Percentiles rank a stretch among this genome's conserved stretches.
These are phyloP conservation scores for Leishmania braziliensis DNA, from an alignment of 208 protist species.

Conservation along the genomic window DNA sequence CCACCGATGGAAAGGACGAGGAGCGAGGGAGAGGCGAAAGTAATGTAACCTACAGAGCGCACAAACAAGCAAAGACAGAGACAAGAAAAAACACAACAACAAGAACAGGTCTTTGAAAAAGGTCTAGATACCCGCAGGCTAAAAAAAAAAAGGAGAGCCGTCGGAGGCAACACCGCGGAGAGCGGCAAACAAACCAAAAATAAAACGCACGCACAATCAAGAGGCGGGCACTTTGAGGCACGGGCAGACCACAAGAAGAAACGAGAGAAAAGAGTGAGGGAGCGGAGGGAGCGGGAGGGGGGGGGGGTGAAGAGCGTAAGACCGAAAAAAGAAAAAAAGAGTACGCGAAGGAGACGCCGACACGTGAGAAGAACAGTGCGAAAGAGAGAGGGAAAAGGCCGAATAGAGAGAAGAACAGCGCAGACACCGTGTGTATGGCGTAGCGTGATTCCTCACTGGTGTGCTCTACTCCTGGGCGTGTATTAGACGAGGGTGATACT, in stretches of 20 bases:
- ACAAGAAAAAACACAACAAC: not conserved
- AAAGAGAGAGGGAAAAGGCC: not conserved
- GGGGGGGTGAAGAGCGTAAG: not conserved
- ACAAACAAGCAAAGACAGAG: not conserved
- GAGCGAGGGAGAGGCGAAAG: not conserved
- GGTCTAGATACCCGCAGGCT: slow-evolving; percentile 1
- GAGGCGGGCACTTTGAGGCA: not conserved
- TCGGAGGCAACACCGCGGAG: too few relatives aligned
- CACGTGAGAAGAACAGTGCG: not conserved
- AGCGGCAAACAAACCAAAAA: slow-evolving; percentile 3
- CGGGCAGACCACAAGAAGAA: too few relatives aligned
- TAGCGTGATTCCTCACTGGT: not conserved
- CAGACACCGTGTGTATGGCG: not conserved
- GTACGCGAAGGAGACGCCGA: not conserved
- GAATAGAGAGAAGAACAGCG: not conserved
- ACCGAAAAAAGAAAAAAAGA: not conserved
- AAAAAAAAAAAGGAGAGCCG: not conserved
- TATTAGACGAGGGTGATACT: not conserved
- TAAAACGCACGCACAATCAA: not conserved
- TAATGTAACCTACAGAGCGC: not conserved
- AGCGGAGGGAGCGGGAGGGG: not conserved
- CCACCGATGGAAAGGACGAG: not conserved
- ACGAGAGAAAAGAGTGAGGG: too few relatives aligned
- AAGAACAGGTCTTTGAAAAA: not conserved
- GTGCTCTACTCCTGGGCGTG: not conserved